A percentile compares a stretch with the other conserved stretches of the same genome.
These are phyloP conservation scores for Vararia minispora DNA, from an alignment of 768 basidiomycete species.

Conservation along the genomic window DNA sequence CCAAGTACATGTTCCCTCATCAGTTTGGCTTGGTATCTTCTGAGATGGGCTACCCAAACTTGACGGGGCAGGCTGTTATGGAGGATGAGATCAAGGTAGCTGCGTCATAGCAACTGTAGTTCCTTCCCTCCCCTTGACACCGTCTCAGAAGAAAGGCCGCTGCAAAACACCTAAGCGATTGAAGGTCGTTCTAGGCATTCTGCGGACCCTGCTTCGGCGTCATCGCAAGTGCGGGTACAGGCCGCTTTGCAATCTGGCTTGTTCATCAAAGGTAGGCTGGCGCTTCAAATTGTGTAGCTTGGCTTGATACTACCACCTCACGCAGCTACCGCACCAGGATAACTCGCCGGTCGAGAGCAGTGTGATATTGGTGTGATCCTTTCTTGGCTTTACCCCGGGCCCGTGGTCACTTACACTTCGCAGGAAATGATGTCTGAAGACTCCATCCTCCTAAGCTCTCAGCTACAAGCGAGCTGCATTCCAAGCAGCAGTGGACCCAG, in stretches of 20 bases:
- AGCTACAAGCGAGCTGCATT: conserved; percentile 28
- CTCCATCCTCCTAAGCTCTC: conserved; percentile 43
- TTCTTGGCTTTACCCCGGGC: conserved; percentile 2
- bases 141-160: conserved; percentile 26
- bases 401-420: not conserved
- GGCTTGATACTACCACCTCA: not conserved
- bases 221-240: conserved; percentile 65
- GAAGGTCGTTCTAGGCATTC: conserved; percentile 36
- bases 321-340: conserved; percentile 28
- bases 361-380: conserved; percentile 43
- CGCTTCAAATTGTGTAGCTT: not conserved
- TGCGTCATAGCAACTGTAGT: not conserved
- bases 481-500: conserved; percentile 47
- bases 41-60: conserved; percentile 19
- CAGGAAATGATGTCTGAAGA: conserved; percentile 74
- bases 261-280: conserved; percentile 63
- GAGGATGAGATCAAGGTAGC: conserved; percentile 62
- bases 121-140: conserved; percentile 1
- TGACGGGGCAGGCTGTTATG: conserved; percentile 46
- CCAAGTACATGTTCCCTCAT: conserved; percentile 80
- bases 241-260: conserved; percentile 48
- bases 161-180: conserved; percentile 69
- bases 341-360: conserved; percentile 42
- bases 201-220: conserved; percentile 54
- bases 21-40: conserved; percentile 53